Evolutionary conservation across 768 basidiomycete genomes (phyloP).

Genomic region (Psilocybe sp.): DNA sequence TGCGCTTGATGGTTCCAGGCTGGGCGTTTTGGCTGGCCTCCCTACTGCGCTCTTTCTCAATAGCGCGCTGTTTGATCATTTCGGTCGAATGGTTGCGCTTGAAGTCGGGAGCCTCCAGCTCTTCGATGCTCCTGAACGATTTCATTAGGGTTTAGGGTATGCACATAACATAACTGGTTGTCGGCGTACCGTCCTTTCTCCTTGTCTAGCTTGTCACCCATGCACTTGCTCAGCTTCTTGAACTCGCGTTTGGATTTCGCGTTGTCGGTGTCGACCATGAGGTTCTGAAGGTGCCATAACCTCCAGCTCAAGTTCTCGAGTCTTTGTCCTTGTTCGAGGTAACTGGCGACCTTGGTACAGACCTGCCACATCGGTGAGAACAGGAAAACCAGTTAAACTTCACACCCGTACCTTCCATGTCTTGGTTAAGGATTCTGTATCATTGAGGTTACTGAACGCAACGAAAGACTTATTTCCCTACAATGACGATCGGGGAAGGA

Average conservation of each 20-base stretch:
- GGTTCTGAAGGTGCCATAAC: conserved; percentile 88
- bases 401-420: conserved; percentile 75
- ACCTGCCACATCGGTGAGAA: conserved; percentile 41
- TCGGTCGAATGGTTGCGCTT: conserved; percentile 77
- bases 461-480: conserved; percentile 96
- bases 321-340: conserved; percentile 86
- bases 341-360: conserved; percentile 88
- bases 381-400: conserved; percentile 6
- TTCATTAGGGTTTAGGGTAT: conserved; percentile 33
- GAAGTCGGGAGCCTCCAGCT: conserved; percentile 82
- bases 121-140: conserved; percentile 68
- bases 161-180: conserved; percentile 7
- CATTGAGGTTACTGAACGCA: conserved; percentile 85
- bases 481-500: conserved; percentile 15
- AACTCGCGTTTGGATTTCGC: conserved; percentile 88
- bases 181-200: conserved; percentile 81
- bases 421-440: conserved; percentile 81
- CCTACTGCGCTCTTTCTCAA: conserved; percentile 77
- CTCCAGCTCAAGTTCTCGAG: conserved; percentile 93
- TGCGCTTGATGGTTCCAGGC: conserved; percentile 77
- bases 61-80: conserved; percentile 76
- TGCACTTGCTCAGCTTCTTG: conserved; percentile 82
- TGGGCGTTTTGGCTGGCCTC: conserved; percentile 61
- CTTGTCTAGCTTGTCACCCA: conserved; percentile 91
- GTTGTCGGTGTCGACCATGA: conserved; percentile 90